Base-by-base conservation (phyloP, 1,284 basidiomycete genomes). In the Microbotryum saponariae region DNA sequence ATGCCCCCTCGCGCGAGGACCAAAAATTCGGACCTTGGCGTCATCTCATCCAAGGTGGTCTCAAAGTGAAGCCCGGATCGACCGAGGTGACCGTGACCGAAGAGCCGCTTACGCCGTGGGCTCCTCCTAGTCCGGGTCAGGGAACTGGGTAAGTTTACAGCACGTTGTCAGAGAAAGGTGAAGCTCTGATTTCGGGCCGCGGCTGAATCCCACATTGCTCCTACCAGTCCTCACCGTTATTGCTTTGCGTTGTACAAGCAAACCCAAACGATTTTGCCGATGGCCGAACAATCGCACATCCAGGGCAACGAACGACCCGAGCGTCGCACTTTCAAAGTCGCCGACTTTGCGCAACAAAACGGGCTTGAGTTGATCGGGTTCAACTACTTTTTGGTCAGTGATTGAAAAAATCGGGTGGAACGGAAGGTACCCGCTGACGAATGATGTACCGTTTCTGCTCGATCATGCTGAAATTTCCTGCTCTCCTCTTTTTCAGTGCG, bases 41-140 rank as follows among this genome's bases (percentile, higher is more conserved):
- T 61, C 85, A 86, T 65, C 86, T 83, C 84, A 75, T 86, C 59
- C 83, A 85, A 64, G 70, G 82, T 77, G 9, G n/a, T n/a, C n/a
- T 55, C 20, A 48, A 27, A 25, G 16, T 55, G 16, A 48, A 27
- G 23, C 31, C 48, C 37, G 27, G 21, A 16, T 58, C 46, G 21
- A 42, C 37, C 37, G 37, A 42, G 37, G 72, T 80, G 0, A 80
- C 81, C 10, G 72, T 79, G 79, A 21, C 67, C 79, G 5, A 78
- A 77, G 64, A 66, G 1, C 78, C 82, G 0, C 77, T 78, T 3
- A 83, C 83, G 6, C 80, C 83, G 0, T 86, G 85, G 69, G 75
- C 79, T 12, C 78, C 82, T 6, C 84, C 85, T 10, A 79, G 79
- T 6, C 84, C 84, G 12, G 79, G 80, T 20, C 78, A 79, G 3